These are phyloP conservation scores for Lentinus tigrinus DNA, from an alignment of 768 basidiomycete species.

Conservation along the genomic window DNA sequence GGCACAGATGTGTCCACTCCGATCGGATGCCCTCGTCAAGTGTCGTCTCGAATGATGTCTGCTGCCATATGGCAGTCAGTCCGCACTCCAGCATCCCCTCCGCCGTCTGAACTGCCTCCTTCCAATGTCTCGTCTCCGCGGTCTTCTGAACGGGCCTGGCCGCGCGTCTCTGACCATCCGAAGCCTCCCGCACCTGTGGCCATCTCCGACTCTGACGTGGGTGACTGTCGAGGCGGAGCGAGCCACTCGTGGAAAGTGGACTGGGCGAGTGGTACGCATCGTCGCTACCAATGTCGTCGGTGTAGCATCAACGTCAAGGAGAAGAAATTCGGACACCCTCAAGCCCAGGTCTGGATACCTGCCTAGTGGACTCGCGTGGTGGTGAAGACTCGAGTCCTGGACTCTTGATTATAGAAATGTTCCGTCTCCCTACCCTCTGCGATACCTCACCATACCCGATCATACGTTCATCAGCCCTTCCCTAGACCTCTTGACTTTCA, in stretches of 20 bases:
- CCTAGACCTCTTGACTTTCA: too few relatives aligned
- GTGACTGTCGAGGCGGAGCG: not conserved
- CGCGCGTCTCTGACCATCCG: slow-evolving; percentile 5
- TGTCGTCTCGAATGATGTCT: not conserved
- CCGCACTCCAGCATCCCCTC: not conserved
- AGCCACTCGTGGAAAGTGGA: slow-evolving; percentile 6
- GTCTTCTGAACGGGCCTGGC: not conserved
- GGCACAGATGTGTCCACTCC: not conserved
- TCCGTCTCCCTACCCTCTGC: too few relatives aligned
- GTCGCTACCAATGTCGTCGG: slow-evolving; percentile 11
- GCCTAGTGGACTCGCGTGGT: not conserved
- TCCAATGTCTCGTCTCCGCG: not conserved
- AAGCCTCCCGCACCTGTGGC: slow-evolving; percentile 14
- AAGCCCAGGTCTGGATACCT: slow-evolving; percentile 8
- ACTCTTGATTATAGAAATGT: too few relatives aligned
- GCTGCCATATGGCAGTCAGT: not conserved
- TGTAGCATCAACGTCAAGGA: slow-evolving; percentile 12
- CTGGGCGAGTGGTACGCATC: slow-evolving; percentile 1
- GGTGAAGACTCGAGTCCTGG: too few relatives aligned
- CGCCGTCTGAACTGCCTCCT: not conserved
- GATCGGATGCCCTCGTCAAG: not conserved
- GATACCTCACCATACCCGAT: too few relatives aligned
- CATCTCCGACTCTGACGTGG: not conserved
- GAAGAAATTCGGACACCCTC: slow-evolving; percentile 2
- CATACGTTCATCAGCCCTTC: too few relatives aligned